Percentiles rank a stretch among this genome's conserved stretches.
phyloP scores from a whole-genome alignment of 106 monocot species.

The Dendrobium officinale region DNA sequence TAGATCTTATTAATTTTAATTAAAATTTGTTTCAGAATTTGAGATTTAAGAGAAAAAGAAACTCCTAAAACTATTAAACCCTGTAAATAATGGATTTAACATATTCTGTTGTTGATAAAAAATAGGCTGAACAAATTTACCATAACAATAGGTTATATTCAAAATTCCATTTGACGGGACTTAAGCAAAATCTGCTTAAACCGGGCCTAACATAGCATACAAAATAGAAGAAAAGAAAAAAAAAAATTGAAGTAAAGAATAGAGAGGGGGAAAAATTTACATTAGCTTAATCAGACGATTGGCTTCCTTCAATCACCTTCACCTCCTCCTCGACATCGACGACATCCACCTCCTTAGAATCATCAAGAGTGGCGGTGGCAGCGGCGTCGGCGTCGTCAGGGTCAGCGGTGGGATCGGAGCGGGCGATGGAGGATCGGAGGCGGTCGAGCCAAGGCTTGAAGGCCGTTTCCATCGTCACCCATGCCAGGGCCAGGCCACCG shows the following conservation, averaged over 20 bases:
- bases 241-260: not conserved
- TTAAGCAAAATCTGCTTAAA: not conserved
- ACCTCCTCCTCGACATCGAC: not conserved
- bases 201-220: not conserved
- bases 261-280: not conserved
- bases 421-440: constrained; percentile 34
- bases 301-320: not conserved
- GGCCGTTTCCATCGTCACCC: constrained; percentile 84
- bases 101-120: too few species aligned
- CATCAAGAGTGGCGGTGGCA: not conserved
- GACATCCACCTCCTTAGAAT: not conserved
- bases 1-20: too few species aligned
- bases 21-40: too few species aligned
- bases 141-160: too few species aligned
- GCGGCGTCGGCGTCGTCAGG: constrained; percentile 25
- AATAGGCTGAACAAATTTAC: too few species aligned
- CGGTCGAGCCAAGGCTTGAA: constrained; percentile 77
- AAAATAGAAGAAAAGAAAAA: not conserved
- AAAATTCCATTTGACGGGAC: not conserved
- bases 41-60: too few species aligned
- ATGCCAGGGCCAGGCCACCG: constrained; percentile 63
- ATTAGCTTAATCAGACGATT: not conserved
- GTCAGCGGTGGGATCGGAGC: constrained; percentile 39
- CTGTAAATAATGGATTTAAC: too few species aligned
- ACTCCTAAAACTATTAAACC: too few species aligned